phyloP scores from a whole-genome alignment of 2,329 filamentous ascomycete genomes.

The Oidium heveae region DNA sequence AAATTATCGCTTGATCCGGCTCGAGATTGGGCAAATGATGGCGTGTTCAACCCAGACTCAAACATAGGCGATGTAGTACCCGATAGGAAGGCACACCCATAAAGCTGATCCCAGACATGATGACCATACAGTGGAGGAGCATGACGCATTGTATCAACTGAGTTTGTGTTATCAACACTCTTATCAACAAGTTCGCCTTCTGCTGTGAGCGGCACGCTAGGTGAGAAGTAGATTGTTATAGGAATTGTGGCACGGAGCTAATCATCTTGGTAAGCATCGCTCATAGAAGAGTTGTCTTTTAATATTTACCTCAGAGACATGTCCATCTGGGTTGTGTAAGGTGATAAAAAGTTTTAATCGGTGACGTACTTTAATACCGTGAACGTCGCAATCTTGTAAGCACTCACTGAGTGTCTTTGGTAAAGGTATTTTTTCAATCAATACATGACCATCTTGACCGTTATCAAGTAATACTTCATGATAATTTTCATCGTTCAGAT shows the following conservation, averaged over 20 bases:
- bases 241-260: conserved; percentile 72
- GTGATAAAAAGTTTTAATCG: conserved; percentile 81
- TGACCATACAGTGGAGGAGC: conserved; percentile 86
- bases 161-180: conserved; percentile 21
- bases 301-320: conserved; percentile 53
- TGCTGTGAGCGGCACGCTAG: conserved; percentile 71
- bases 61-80: conserved; percentile 58
- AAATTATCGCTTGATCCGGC: conserved; percentile 66
- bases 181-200: conserved; percentile 53
- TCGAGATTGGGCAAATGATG: conserved; percentile 46
- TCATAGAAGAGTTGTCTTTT: neutral
- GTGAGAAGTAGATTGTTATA: conserved; percentile 84
- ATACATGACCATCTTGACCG: conserved; percentile 37
- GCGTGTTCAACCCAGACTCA: conserved; percentile 54
- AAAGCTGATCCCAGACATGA: conserved; percentile 72
- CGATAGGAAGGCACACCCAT: conserved; percentile 58
- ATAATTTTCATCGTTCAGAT: conserved; percentile 34
- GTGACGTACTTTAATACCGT: conserved; percentile 77
- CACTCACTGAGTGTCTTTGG: conserved; percentile 64
- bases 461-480: conserved; percentile 42
- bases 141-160: conserved; percentile 27
- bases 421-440: conserved; percentile 38
- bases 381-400: conserved; percentile 69
- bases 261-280: conserved; percentile 4
- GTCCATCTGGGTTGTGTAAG: conserved; percentile 82